Percentiles rank a stretch among this genome's conserved stretches.
These are phyloP conservation scores for Colletotrichum simmondsii DNA, from an alignment of 2,329 filamentous ascomycete species.

Conservation along the genomic window DNA sequence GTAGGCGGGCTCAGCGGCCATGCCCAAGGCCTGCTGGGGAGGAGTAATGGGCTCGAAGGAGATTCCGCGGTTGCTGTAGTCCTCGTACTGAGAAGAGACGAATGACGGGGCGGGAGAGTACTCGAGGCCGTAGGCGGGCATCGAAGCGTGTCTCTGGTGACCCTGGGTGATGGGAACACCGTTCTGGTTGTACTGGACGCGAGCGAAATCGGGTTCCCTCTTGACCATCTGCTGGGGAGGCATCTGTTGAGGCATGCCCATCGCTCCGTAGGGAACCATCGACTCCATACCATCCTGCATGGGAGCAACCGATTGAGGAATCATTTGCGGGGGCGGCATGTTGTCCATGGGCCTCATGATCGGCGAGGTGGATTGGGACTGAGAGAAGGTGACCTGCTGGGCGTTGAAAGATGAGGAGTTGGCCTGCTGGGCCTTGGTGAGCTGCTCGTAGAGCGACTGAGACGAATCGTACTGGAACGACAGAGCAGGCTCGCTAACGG, in stretches of 20 bases:
- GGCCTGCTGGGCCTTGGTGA: slow-evolving; percentile 98
- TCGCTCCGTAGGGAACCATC: slow-evolving; percentile 76
- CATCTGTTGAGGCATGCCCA: slow-evolving; percentile 53
- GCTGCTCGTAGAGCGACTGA: slow-evolving; percentile 98
- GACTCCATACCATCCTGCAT: slow-evolving; percentile 75
- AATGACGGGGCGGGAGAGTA: slow-evolving; percentile 98
- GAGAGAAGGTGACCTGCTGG: slow-evolving; percentile 74
- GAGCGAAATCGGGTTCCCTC: slow-evolving; percentile 85
- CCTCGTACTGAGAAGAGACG: slow-evolving; percentile 97
- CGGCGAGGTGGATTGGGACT: slow-evolving; percentile 86
- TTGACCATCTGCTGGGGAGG: slow-evolving; percentile 75
- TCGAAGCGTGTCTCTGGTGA: slow-evolving; percentile 96
- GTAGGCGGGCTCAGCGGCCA: slow-evolving; percentile 91
- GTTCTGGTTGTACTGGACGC: slow-evolving; percentile 91
- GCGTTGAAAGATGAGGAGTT: slow-evolving; percentile 97
- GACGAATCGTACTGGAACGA: slow-evolving; percentile 99
- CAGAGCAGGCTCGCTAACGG: slow-evolving; percentile 94
- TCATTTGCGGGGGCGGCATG: slow-evolving; percentile 92
- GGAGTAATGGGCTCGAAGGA: slow-evolving; percentile 98
- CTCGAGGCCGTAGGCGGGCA: slow-evolving; percentile 94
- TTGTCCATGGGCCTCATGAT: slow-evolving; percentile 91
- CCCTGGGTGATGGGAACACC: slow-evolving; percentile 84
- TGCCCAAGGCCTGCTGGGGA: slow-evolving; percentile 86
- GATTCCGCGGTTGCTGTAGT: slow-evolving; percentile 95
- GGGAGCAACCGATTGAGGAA: slow-evolving; percentile 67